Evolutionary conservation across 257 asterid species (phyloP).

Genomic region (Coffea eugenioides): DNA sequence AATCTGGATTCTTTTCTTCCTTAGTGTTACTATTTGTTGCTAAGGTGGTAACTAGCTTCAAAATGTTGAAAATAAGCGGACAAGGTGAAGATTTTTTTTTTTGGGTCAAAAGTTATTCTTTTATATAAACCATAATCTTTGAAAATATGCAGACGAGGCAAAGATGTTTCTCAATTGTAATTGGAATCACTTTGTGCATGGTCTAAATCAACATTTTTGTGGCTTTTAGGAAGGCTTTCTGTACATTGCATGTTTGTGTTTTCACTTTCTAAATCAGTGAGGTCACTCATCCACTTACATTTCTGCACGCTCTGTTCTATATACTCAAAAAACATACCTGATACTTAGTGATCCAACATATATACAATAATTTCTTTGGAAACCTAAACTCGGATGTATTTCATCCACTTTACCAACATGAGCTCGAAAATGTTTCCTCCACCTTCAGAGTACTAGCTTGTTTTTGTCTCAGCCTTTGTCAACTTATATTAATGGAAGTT

Average conservation of each 20-base stretch:
- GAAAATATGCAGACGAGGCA: not conserved
- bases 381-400: not conserved
- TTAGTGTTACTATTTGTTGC: not conserved
- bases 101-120: too few relatives aligned
- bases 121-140: not conserved
- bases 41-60: not conserved
- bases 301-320: not conserved
- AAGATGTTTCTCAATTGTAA: not conserved
- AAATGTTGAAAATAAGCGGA: not conserved
- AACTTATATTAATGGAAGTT: constrained; percentile 5
- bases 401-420: not conserved
- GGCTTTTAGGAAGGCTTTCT: not conserved
- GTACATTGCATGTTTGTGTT: not conserved
- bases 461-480: not conserved
- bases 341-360: not conserved
- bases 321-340: not conserved
- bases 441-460: not conserved
- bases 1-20: not conserved
- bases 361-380: not conserved
- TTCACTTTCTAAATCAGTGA: not conserved
- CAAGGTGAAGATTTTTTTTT: not conserved
- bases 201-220: not conserved
- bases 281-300: constrained; percentile 5
- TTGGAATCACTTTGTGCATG: not conserved
- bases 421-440: not conserved